These are phyloP conservation scores for Saturnispora bothae DNA, from an alignment of 805 yeast species.

Conservation along the genomic window DNA sequence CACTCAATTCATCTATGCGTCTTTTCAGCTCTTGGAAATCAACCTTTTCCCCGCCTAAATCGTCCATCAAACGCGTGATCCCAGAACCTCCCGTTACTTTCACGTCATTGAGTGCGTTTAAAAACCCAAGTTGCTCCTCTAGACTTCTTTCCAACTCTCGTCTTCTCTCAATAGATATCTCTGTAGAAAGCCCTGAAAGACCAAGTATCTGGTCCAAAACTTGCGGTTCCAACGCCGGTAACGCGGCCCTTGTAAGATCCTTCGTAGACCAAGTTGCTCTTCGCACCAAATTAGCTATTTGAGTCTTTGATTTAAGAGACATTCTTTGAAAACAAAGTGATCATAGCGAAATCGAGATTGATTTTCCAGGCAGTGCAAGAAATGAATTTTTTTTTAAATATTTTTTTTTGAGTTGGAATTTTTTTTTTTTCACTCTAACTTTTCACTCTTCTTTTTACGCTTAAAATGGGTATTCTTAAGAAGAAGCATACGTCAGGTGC, in stretches of 20 bases:
- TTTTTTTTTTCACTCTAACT: constrained; percentile 1
- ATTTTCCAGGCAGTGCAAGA: constrained; percentile 9
- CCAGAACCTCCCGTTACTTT: constrained; percentile 10
- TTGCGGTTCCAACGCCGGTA: constrained; percentile 10
- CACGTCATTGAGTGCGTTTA: constrained; percentile 28
- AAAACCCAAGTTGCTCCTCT: constrained; percentile 40
- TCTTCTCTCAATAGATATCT: constrained; percentile 22
- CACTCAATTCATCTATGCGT: constrained; percentile 16
- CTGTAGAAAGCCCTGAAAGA: constrained; percentile 38
- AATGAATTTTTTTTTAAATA: constrained; percentile 2
- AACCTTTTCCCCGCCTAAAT: constrained; percentile 17
- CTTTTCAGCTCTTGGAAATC: constrained; percentile 24
- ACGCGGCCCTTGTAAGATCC: neutral
- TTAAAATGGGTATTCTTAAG: constrained; percentile 52
- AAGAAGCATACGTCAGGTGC: constrained; percentile 81
- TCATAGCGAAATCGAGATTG: neutral
- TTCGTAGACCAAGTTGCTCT: constrained; percentile 8
- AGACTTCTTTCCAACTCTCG: constrained; percentile 27
- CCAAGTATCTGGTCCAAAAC: constrained; percentile 28
- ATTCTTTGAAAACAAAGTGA: constrained; percentile 9
- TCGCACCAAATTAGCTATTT: neutral
- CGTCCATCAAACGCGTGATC: constrained; percentile 22
- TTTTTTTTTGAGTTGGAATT: neutral
- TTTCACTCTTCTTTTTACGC: neutral
- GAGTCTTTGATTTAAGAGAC: constrained; percentile 11